Base-by-base conservation (phyloP, 768 basidiomycete genomes). In the Panaeolus cyanescens region DNA sequence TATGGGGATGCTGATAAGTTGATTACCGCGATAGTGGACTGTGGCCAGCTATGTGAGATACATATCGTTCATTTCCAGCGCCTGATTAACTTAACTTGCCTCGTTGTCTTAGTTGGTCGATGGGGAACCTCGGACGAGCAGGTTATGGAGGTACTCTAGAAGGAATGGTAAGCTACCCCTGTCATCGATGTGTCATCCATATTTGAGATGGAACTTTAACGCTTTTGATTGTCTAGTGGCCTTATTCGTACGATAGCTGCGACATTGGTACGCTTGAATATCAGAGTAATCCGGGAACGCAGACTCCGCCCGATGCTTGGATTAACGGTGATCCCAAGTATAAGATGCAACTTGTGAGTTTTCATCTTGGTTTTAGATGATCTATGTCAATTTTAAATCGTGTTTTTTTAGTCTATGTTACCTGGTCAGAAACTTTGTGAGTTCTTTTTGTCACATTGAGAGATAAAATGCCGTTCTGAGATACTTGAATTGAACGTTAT, bases 191-290 rank as follows among this genome's bases (percentile, higher is more conserved):
- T n/a, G n/a, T n/a, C n/a, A n/a, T n/a, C n/a, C n/a, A n/a, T 7
- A 20, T 54, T 30, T 39, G 5, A 20, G 33, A 3, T 8, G 8
- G 19, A 7, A 17, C 9, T 1, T 2, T 9, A 28, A 4, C 25
- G 28, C 50, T 31, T 28, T 17, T 31, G 17, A 57, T 36, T 34
- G 28, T 53, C 30, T 64, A 67, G 85, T 90, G 88, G 88, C 89
- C 89, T 10, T 90, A 88, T 67, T 80, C 82, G 2, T 90, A 90
- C 67, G 86, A 90, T 58, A 72, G 86, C 2, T 93, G 93, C 70
- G 93, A 95, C 68, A 82, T 92, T 7, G 93, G 93, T 2, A 94
- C 93, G 0, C 73, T 91, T 2, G 76, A 83, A 9, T 93, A 93
- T 71, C 95, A 96, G 72, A 85, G 88, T 7, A 71, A 85, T 65